A percentile compares a stretch with the other conserved stretches of the same genome.
phyloP scores from a whole-genome alignment of 2,329 filamentous ascomycete species.

The Ceratocystis papillata region DNA sequence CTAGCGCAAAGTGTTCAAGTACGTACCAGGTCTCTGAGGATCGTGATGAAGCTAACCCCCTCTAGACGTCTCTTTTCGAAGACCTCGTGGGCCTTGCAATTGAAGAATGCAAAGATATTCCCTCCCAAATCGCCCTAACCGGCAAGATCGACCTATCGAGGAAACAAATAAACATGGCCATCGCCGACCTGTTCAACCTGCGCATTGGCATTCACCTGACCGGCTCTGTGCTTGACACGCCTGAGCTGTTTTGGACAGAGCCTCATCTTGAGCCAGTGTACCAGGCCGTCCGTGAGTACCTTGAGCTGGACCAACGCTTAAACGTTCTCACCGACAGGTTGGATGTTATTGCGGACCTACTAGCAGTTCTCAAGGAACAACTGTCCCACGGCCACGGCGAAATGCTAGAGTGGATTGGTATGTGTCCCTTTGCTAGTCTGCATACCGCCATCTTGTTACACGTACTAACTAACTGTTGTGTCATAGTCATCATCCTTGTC shows the following conservation, averaged over 20 bases:
- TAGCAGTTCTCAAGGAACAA: conserved; percentile 91
- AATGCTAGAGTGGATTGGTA: conserved; percentile 82
- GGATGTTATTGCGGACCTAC: conserved; percentile 75
- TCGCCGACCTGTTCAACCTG: conserved; percentile 94
- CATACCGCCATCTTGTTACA: not conserved
- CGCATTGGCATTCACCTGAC: conserved; percentile 97
- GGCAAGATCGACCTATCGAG: conserved; percentile 84
- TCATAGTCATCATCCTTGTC: conserved; percentile 79
- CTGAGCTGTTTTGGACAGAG: conserved; percentile 97
- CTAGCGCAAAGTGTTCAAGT: conserved; percentile 92
- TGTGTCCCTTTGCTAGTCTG: conserved; percentile 30
- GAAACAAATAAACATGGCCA: conserved; percentile 96
- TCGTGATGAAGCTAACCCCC: conserved; percentile 22
- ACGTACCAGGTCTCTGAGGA: conserved; percentile 23
- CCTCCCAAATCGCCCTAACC: conserved; percentile 81
- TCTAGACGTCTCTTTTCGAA: conserved; percentile 86
- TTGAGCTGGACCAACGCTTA: conserved; percentile 97
- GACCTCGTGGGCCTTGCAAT: conserved; percentile 91
- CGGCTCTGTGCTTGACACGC: conserved; percentile 89
- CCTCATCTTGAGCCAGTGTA: conserved; percentile 95
- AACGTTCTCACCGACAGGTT: conserved; percentile 78
- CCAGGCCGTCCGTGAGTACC: conserved; percentile 83
- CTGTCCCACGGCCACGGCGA: conserved; percentile 86
- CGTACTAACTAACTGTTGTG: conserved; percentile 2
- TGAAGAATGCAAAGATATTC: conserved; percentile 83